These are phyloP conservation scores for Saccharomyces paradoxus DNA, from an alignment of 805 yeast genomes.

Conservation along the genomic window DNA sequence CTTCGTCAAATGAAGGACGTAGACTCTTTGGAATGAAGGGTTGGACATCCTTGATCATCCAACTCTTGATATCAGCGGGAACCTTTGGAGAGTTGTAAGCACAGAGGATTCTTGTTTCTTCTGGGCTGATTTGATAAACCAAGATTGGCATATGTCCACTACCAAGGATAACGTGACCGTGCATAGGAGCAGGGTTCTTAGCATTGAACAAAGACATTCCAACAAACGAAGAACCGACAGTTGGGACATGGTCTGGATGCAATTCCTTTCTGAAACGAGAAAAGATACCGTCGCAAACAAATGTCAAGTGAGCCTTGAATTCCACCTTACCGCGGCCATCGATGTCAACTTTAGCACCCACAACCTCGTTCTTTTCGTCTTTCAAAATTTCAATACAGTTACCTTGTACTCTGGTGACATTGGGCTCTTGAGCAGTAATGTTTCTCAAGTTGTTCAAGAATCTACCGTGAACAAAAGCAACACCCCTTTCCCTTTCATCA, in stretches of 20 bases:
- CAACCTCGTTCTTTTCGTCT: constrained; percentile 48
- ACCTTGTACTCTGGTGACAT: constrained; percentile 75
- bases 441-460: constrained; percentile 69
- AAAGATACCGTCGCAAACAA: constrained; percentile 88
- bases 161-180: constrained; percentile 88
- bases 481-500: constrained; percentile 55
- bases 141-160: constrained; percentile 73
- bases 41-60: constrained; percentile 52
- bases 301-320: constrained; percentile 55
- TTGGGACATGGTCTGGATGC: constrained; percentile 52
- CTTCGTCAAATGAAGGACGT: constrained; percentile 59
- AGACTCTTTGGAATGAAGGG: constrained; percentile 60
- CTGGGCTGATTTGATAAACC: constrained; percentile 76
- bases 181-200: constrained; percentile 59
- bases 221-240: constrained; percentile 73
- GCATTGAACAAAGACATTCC: constrained; percentile 75
- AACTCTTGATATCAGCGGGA: constrained; percentile 60
- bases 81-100: constrained; percentile 68
- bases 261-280: constrained; percentile 82
- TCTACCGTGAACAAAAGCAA: constrained; percentile 88
- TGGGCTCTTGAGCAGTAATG: constrained; percentile 60
- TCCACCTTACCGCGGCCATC: constrained; percentile 35
- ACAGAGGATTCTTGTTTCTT: constrained; percentile 82
- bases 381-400: constrained; percentile 63
- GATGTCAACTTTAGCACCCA: constrained; percentile 63